Evolutionary conservation across 306 rosid species (phyloP).

Genomic region (Cyclanthera cordifolia): DNA sequence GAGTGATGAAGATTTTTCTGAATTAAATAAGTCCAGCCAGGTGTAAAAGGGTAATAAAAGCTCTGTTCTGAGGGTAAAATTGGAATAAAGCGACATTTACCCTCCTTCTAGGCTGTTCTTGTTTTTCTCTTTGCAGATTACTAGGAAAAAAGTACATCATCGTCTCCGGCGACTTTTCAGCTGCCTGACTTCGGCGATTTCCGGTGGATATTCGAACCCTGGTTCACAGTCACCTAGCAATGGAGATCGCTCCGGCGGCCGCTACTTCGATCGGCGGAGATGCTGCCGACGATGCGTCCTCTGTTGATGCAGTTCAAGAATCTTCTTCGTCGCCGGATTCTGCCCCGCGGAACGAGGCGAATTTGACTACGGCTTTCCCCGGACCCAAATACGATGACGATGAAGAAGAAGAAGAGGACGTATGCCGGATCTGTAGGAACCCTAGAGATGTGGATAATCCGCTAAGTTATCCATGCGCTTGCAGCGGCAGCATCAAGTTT

Average conservation of each 20-base stretch:
- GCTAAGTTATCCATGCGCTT: slow-evolving; percentile 88
- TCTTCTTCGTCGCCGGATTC: slow-evolving; percentile 32
- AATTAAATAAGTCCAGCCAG: slow-evolving; percentile 1
- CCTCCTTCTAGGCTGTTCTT: neutral
- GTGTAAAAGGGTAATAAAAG: slow-evolving; percentile 19
- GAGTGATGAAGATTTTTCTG: no score
- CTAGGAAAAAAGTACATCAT: neutral
- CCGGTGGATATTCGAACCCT: neutral
- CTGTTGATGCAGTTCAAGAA: slow-evolving; percentile 24
- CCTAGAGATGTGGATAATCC: slow-evolving; percentile 87
- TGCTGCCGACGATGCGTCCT: slow-evolving; percentile 16
- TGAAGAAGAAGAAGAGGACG: slow-evolving; percentile 94
- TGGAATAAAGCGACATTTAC: slow-evolving; percentile 8
- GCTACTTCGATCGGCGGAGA: slow-evolving; percentile 34
- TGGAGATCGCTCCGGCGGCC: slow-evolving; percentile 78
- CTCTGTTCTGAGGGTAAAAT: neutral
- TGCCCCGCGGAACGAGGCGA: slow-evolving; percentile 27
- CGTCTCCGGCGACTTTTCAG: slow-evolving; percentile 4
- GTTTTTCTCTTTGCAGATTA: neutral
- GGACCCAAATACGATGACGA: slow-evolving; percentile 58
- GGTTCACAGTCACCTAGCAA: slow-evolving; percentile 8
- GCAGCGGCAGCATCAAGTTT: slow-evolving; percentile 94
- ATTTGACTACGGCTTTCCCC: slow-evolving; percentile 19
- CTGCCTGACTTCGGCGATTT: slow-evolving; percentile 8
- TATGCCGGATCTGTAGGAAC: slow-evolving; percentile 92